phyloP scores from a whole-genome alignment of 768 basidiomycete species.

The Mycena amicta region DNA sequence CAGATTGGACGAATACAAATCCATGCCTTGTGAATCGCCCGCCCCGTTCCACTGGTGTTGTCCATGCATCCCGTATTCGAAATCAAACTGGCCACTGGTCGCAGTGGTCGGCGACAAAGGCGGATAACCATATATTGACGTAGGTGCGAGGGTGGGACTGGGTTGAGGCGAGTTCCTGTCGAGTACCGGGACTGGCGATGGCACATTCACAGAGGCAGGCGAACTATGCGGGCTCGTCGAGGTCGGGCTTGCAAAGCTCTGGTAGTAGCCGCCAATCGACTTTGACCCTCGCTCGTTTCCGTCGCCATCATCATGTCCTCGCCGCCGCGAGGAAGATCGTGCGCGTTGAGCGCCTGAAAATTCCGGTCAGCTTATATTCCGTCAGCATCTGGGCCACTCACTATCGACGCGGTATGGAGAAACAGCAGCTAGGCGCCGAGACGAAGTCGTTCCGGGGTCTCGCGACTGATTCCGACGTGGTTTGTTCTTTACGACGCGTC shows the following conservation, averaged over 20 bases:
- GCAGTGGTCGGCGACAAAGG: conserved; percentile 48
- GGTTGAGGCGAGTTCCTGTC: conserved; percentile 52
- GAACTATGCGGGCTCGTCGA: conserved; percentile 71
- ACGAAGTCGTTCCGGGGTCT: conserved; percentile 51
- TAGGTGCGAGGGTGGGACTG: conserved; percentile 54
- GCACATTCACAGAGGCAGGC: conserved; percentile 70
- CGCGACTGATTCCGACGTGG: conserved; percentile 59
- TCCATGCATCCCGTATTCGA: conserved; percentile 48
- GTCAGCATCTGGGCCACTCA: conserved; percentile 37
- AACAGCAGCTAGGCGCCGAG: conserved; percentile 57
- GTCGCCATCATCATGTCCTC: conserved; percentile 69
- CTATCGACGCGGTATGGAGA: conserved; percentile 70
- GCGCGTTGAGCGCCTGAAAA: conserved; percentile 61
- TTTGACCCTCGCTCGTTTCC: conserved; percentile 42
- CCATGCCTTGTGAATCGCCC: conserved; percentile 41
- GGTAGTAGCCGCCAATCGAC: conserved; percentile 46
- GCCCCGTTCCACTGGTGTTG: conserved; percentile 49
- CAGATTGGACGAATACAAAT: conserved; percentile 43
- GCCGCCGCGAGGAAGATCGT: conserved; percentile 74
- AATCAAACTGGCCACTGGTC: conserved; percentile 56
- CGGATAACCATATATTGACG: conserved; percentile 47
- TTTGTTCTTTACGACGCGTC: conserved; percentile 52
- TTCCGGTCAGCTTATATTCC: conserved; percentile 15
- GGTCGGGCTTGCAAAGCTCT: conserved; percentile 58
- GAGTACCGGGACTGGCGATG: conserved; percentile 63